Conservation (phyloP, 148 eudicot species). For the Chenopodium quinoa region DNA sequence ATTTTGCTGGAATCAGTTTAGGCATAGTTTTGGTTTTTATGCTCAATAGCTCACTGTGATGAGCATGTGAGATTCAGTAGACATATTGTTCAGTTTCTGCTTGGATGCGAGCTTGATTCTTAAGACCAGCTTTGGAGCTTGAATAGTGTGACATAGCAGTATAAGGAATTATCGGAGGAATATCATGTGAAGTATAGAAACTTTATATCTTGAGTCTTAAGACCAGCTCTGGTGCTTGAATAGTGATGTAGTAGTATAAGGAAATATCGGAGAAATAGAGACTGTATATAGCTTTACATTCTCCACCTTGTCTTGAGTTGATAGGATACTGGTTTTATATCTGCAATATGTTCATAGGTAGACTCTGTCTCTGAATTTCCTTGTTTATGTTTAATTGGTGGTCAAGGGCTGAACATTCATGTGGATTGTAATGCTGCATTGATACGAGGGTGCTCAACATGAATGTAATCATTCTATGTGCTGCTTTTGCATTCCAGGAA, state of each 20-base stretch:
- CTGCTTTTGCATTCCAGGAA: constrained; percentile 51
- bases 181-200: too few species aligned
- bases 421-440: constrained; percentile 7
- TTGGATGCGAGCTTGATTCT: neutral
- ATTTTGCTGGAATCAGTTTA: neutral
- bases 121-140: neutral
- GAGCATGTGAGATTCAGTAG: neutral
- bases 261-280: neutral
- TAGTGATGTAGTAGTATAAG: neutral
- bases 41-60: neutral
- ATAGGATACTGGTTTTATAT: neutral
- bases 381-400: neutral
- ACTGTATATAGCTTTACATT: neutral
- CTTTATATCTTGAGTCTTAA: too few species aligned
- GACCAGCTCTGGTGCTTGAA: neutral
- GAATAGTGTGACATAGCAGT: neutral
- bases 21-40: neutral
- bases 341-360: neutral
- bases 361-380: neutral
- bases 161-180: neutral
- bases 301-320: neutral
- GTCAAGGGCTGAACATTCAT: neutral
- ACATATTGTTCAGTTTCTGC: neutral
- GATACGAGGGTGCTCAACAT: neutral
- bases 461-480: constrained; percentile 2